These are phyloP conservation scores for Theileria annulata DNA, from an alignment of 169 alveolate species.

Conservation along the genomic window DNA sequence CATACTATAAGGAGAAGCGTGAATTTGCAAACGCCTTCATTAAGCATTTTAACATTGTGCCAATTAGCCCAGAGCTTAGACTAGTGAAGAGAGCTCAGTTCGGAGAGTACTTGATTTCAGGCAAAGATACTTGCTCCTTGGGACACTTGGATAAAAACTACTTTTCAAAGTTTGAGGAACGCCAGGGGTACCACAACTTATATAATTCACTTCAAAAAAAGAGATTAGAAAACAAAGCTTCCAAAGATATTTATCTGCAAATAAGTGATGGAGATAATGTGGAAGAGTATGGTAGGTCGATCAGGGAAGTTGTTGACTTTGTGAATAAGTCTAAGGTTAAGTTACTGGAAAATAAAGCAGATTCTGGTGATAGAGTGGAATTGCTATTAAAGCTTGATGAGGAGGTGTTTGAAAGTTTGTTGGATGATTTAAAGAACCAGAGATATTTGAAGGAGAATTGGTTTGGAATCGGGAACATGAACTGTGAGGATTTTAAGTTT, in stretches of 20 bases:
- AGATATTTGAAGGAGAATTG: slow-evolving; percentile 55
- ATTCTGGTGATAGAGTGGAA: neutral
- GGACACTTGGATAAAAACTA: slow-evolving; percentile 37
- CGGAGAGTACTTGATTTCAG: slow-evolving; percentile 46
- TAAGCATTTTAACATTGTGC: slow-evolving; percentile 38
- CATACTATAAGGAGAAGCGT: slow-evolving; percentile 49
- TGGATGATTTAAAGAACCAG: slow-evolving; percentile 37
- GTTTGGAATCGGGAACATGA: slow-evolving; percentile 57
- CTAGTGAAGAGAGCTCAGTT: slow-evolving; percentile 48
- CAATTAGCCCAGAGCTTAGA: slow-evolving; percentile 54
- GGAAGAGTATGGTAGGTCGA: slow-evolving; percentile 25
- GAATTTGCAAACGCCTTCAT: slow-evolving; percentile 52
- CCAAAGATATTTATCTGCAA: neutral
- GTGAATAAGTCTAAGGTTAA: slow-evolving; percentile 13
- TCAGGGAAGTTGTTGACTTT: slow-evolving; percentile 20
- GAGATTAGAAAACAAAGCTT: neutral
- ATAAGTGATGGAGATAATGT: slow-evolving; percentile 19
- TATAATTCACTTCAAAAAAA: slow-evolving; percentile 40
- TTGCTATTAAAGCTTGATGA: slow-evolving; percentile 28
- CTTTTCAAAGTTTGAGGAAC: slow-evolving; percentile 24
- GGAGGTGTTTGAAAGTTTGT: slow-evolving; percentile 22
- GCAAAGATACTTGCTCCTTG: slow-evolving; percentile 59
- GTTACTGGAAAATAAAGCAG: neutral
- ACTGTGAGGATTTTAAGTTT: slow-evolving; percentile 43
- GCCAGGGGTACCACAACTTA: slow-evolving; percentile 17